phyloP scores from a whole-genome alignment of 352 stramenopile species.

The Phytophthora hibernalis region DNA sequence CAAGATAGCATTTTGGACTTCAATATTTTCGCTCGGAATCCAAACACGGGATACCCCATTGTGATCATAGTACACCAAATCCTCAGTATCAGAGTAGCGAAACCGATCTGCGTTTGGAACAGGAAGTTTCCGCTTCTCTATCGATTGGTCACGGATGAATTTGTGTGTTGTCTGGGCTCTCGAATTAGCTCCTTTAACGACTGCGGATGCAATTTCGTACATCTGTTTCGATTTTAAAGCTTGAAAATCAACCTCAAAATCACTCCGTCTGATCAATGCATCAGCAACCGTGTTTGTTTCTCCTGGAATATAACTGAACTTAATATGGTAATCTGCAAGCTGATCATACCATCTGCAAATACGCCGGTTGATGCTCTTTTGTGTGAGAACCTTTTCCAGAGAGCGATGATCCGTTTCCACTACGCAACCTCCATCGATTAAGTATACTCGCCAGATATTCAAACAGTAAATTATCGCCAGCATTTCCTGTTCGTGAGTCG shows the following conservation, averaged over 20 bases:
- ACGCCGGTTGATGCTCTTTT: constrained; percentile 9
- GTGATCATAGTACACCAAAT: constrained; percentile 4
- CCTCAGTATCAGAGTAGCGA: constrained; percentile 9
- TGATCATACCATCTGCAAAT: constrained; percentile 12
- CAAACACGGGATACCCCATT: constrained; percentile 8
- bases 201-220: neutral
- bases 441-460: constrained; percentile 6
- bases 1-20: constrained; percentile 21
- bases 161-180: constrained; percentile 6
- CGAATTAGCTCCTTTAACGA: constrained; percentile 11
- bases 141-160: neutral
- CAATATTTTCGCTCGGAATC: neutral
- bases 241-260: constrained; percentile 16
- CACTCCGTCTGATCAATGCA: constrained; percentile 3
- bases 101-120: constrained; percentile 4
- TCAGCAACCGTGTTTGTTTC: no score
- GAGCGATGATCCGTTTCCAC: constrained; percentile 6
- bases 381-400: constrained; percentile 1
- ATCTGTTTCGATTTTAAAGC: no score
- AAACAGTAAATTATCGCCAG: constrained; percentile 10
- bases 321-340: constrained; percentile 7
- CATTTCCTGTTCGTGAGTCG: no score
- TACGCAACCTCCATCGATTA: constrained; percentile 2
- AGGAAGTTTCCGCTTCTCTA: neutral
- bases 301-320: constrained; percentile 14